Evolutionary conservation across 2,329 filamentous ascomycete genomes (phyloP), one percentile per base, ranked within the genome.

Genomic region (Mollisiaceae sp.): DNA sequence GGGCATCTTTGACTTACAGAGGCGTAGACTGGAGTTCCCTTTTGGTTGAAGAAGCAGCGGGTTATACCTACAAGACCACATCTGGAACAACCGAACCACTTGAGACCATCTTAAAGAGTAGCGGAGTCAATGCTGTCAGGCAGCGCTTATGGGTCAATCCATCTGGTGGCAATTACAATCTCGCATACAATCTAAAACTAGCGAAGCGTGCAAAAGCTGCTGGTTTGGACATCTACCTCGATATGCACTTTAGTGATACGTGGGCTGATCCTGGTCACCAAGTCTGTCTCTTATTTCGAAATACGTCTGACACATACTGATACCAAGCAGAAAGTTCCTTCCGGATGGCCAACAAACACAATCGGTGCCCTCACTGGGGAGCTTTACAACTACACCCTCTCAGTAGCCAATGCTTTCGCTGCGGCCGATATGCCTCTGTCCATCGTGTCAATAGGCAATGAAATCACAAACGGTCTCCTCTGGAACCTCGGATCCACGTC

Each of bases 111-210:
- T 78, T 92, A 3, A 83, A 81, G 3, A 78, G 78, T 12, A 85
- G 81, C 35, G 90, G 89, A 15, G 85, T 91, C 70, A 92, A 91
- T 76, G 89, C 86, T 0, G 86, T 91, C 55, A 85, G 89, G 20
- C 89, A 92, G 75, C 83, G 90, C 32, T 77, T 92, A 52, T 92
- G 89, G 90, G 89, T 92, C 27, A 90, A 89, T 70, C 86, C 87
- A 0, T 79, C 83, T 12, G 82, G 86, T 69, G 87, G 88, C 55
- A 82, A 83, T 70, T 92, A 92, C 76, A 85, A 90, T 75, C 81
- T 92, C 50, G 85, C 85, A 65, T 92, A 92, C 78, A 92, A 91
- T 74, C 74, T 93, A 67, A 78, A 84, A 62, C 81, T 92, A n/a
- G 90, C 87, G 3, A 84, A 84, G 74, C 82, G 89, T 59, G 88